Evolutionary conservation across 1,139 yeast species (phyloP).

Genomic region (Debaryomycetaceae sp.): DNA sequence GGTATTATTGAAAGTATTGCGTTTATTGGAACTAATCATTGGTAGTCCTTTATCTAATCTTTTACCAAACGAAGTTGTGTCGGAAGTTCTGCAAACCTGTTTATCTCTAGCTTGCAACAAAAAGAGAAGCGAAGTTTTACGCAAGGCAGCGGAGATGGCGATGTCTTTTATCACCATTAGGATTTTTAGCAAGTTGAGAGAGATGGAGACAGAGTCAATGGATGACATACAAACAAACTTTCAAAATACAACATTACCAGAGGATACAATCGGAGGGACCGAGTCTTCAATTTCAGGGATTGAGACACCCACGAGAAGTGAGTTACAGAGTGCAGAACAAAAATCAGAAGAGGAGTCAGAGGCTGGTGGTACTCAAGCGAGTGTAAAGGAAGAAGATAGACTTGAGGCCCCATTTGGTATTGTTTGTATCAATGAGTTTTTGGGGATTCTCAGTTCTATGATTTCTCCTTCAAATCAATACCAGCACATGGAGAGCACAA

Average conservation of each 20-base stretch:
- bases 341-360: constrained; percentile 5
- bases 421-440: constrained; percentile 62
- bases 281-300: constrained; percentile 13
- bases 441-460: constrained; percentile 78
- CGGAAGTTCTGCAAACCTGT: constrained; percentile 89
- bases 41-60: constrained; percentile 60
- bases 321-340: constrained; percentile 1
- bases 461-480: constrained; percentile 79
- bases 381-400: constrained; percentile 6
- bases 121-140: constrained; percentile 82
- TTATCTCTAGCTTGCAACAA: constrained; percentile 90
- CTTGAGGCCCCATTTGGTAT: constrained; percentile 56
- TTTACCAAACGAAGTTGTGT: constrained; percentile 76
- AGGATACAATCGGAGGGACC: constrained; percentile 41
- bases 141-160: constrained; percentile 88
- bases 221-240: constrained; percentile 36
- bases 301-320: constrained; percentile 9
- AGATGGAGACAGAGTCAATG: constrained; percentile 49
- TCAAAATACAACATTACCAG: constrained; percentile 34
- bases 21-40: constrained; percentile 68
- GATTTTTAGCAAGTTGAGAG: constrained; percentile 60
- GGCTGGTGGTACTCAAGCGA: constrained; percentile 4
- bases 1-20: constrained; percentile 76
- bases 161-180: constrained; percentile 67
- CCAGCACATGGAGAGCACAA: constrained; percentile 83